Evolutionary conservation across 768 basidiomycete genomes (phyloP).

Genomic region (Collybiopsis confluens): DNA sequence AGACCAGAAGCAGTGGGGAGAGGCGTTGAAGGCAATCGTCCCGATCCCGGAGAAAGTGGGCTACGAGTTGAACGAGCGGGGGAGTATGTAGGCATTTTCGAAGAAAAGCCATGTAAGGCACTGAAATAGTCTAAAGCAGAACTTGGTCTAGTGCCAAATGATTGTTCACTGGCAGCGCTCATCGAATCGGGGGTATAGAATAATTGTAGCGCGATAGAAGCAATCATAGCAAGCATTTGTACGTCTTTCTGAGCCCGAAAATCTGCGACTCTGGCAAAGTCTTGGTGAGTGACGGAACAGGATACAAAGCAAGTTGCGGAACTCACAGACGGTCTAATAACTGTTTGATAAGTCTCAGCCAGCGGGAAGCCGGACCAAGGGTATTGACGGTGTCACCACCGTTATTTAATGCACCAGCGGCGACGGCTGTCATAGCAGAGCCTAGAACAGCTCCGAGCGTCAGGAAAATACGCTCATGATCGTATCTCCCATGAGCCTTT

Average conservation of each 20-base stretch:
- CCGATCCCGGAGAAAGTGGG: neutral
- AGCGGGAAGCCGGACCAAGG: neutral
- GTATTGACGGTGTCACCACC: neutral
- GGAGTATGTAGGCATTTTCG: neutral
- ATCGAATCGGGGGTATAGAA: slow-evolving; percentile 4
- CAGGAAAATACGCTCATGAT: slow-evolving; percentile 68
- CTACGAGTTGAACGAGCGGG: neutral
- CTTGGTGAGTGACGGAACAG: neutral
- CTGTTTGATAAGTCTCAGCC: slow-evolving; percentile 26
- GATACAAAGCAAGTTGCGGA: neutral
- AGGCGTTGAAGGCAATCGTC: slow-evolving; percentile 24
- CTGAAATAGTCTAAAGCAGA: slow-evolving; percentile 58
- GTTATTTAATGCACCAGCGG: slow-evolving; percentile 8
- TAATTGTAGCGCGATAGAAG: slow-evolving; percentile 60
- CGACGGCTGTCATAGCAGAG: neutral
- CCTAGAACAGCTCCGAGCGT: slow-evolving; percentile 41
- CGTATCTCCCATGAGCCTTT: slow-evolving; percentile 52
- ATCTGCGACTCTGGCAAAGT: slow-evolving; percentile 34
- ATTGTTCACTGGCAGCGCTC: neutral
- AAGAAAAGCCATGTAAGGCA: slow-evolving; percentile 18
- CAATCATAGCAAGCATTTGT: slow-evolving; percentile 79
- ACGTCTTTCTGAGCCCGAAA: slow-evolving; percentile 54
- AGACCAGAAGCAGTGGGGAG: slow-evolving; percentile 28
- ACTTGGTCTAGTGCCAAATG: slow-evolving; percentile 14
- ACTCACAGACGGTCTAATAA: slow-evolving; percentile 49